Base-by-base conservation (phyloP, 2,329 filamentous ascomycete genomes). In the Zopfia rhizophila region DNA sequence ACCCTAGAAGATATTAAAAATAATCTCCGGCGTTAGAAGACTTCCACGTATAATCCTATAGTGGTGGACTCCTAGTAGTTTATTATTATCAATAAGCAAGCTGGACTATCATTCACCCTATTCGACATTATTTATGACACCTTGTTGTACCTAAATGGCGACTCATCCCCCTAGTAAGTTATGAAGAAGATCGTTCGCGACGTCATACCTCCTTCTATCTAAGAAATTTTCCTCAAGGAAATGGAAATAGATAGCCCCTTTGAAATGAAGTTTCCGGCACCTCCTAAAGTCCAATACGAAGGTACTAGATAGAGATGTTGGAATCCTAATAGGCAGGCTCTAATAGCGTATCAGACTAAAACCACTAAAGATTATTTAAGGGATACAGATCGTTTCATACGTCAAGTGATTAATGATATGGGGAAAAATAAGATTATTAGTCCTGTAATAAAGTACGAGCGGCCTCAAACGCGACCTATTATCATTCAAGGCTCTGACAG, bases 11-110 rank as follows among this genome's bases (percentile, higher is more conserved):
- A 68, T 13, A 47, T 68, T 33, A 66, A 65, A 29, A 59, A 66
- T 22, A 35, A 62, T 0, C 30, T 68, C 7, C 57, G 63, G 0
- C 23, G 59, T 16, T 23, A 49, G 3, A 65, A 65, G 32, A 58
- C 46, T 0, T 48, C 56, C 0, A 65, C 63, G 58, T 66, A 65
- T 14, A 60, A 68, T n/a, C 60, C 63, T 0, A 64, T 68, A 3
- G 57, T 65, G 0, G 60, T 63, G 0, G 63, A 66, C 14, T 68
- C 64, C 0, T 68, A 61, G 64, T 59, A 66, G 11, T 66, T 68
- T 42, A 65, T 66, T 19, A 60, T 68, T 27, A 63, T 68, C 22
- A 61, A 66, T 18, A 51, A 55, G n/a, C 51, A 63, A 13, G 50
- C 51, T 4, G 59, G 60, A 0, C 24, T 59, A 4, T 57, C 64